These are phyloP conservation scores for Chaetomiaceae sp. DNA, from an alignment of 2,329 filamentous ascomycete species.

Conservation along the genomic window DNA sequence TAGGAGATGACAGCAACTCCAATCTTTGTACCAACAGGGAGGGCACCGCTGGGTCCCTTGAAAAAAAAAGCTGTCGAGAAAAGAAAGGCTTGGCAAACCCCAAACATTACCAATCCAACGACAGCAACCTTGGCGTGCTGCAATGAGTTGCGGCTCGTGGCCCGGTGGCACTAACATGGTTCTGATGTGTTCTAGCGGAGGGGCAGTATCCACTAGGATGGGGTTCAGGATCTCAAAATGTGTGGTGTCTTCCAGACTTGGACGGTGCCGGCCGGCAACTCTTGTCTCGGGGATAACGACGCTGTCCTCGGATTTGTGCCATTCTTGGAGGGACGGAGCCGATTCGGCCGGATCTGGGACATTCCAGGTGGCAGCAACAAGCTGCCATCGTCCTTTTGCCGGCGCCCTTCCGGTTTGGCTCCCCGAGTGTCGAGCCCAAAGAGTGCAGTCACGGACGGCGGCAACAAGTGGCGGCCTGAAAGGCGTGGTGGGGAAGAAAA, in stretches of 20 bases:
- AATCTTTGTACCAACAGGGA: neutral
- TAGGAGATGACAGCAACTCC: neutral
- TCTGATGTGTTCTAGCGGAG: neutral
- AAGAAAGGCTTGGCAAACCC: slow-evolving; percentile 9
- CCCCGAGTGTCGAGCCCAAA: no score
- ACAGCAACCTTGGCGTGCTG: neutral
- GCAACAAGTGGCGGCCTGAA: neutral
- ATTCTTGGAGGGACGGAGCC: neutral
- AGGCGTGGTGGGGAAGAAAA: neutral
- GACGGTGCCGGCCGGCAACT: neutral
- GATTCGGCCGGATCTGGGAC: no score
- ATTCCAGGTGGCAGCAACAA: no score
- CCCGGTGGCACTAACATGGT: slow-evolving; percentile 11
- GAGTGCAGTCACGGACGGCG: neutral
- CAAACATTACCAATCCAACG: slow-evolving; percentile 12
- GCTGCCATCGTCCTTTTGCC: no score
- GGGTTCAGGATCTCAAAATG: neutral
- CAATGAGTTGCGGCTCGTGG: slow-evolving; percentile 11
- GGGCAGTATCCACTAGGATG: slow-evolving; percentile 11
- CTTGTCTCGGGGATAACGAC: neutral
- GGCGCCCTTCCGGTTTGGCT: no score
- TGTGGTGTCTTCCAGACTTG: neutral
- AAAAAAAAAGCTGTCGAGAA: neutral
- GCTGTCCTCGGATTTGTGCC: neutral
- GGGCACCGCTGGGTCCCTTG: neutral